Evolutionary conservation across 495 filamentous ascomycete species (phyloP), one percentile per base, ranked within the genome.

Genomic region (Endocarpon pusillum): DNA sequence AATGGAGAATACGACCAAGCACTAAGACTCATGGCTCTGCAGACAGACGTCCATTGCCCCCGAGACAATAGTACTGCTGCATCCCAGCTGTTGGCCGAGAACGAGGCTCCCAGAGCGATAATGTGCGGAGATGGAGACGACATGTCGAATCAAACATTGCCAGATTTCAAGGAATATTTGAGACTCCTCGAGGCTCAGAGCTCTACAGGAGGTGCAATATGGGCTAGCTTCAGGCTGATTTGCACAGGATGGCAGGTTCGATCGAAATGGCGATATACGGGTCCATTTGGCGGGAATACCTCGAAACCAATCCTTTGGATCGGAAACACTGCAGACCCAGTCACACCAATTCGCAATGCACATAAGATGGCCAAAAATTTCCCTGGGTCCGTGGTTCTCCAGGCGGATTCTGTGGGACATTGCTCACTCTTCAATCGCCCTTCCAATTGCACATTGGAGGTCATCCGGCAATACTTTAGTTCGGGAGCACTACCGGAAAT

Each of bases 121-220:
- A 55, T 57, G 38, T 70, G 66, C 33, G 43, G 50, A 16, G 66
- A 69, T 37, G 17, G 32, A 15, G 36, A 67, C 61, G 41, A 35
- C 41, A 16, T 48, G 51, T 29, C 57, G 49, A 27, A 53, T 57
- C 38, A 40, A 35, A 34, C 7, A 9, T 33, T 47, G 54, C 14
- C 16, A 19, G 40, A 38, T 1, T 46, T 59, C 11, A 51, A 62
- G 39, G 48, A 58, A 10, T 57, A 60, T 4, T n/a, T 55, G 20
- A 33, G 43, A 3, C 43, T 53, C 10, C 45, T 67, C 10, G 34
- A 49, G 21, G 29, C 23, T 4, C 45, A 47, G 15, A 42, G 40
- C 19, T 61, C 62, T 0, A 50, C 48, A 21, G 62, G 63, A 29
- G 58, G 62, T 18, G 62, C 64, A 27, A 42, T 37, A 37, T 65